Evolutionary conservation across 2,329 filamentous ascomycete species (phyloP).

Genomic region (Xylariaceae sp.): DNA sequence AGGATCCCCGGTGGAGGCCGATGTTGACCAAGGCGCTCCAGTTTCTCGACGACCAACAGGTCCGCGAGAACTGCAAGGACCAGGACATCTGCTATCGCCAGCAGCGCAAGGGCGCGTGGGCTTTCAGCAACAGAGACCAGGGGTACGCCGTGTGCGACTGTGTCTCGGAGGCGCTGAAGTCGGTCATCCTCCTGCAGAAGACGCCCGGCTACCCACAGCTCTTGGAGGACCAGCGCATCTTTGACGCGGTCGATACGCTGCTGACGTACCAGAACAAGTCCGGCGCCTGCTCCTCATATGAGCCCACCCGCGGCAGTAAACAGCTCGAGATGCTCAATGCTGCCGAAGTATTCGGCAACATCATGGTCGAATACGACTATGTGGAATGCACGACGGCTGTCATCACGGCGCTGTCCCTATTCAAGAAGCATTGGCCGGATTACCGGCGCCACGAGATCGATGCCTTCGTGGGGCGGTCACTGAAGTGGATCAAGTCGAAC

Average conservation of each 20-base stretch:
- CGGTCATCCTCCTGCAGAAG: slow-evolving; percentile 76
- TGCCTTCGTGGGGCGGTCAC: slow-evolving; percentile 62
- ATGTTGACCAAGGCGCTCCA: slow-evolving; percentile 78
- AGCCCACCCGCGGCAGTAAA: slow-evolving; percentile 69
- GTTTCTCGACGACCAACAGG: slow-evolving; percentile 87
- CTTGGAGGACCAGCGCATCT: slow-evolving; percentile 69
- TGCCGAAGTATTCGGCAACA: slow-evolving; percentile 89
- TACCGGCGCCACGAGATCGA: slow-evolving; percentile 73
- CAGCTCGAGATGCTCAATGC: slow-evolving; percentile 83
- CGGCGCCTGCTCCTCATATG: slow-evolving; percentile 86
- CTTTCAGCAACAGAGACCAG: slow-evolving; percentile 86
- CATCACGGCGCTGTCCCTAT: slow-evolving; percentile 78
- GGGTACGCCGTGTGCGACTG: slow-evolving; percentile 96
- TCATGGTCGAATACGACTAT: slow-evolving; percentile 99
- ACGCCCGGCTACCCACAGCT: slow-evolving; percentile 66
- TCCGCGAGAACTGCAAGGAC: slow-evolving; percentile 72
- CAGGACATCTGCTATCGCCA: slow-evolving; percentile 82
- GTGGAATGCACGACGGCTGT: slow-evolving; percentile 95
- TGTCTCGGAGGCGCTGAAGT: slow-evolving; percentile 82
- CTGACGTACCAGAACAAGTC: slow-evolving; percentile 83
- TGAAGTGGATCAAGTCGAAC: slow-evolving; percentile 72
- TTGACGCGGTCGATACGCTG: slow-evolving; percentile 83
- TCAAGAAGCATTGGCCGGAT: slow-evolving; percentile 71
- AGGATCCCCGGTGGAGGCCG: slow-evolving; percentile 67
- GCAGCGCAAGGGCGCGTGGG: slow-evolving; percentile 87